These are phyloP conservation scores for Gymnopilus junonius DNA, from an alignment of 768 basidiomycete genomes.

Conservation along the genomic window DNA sequence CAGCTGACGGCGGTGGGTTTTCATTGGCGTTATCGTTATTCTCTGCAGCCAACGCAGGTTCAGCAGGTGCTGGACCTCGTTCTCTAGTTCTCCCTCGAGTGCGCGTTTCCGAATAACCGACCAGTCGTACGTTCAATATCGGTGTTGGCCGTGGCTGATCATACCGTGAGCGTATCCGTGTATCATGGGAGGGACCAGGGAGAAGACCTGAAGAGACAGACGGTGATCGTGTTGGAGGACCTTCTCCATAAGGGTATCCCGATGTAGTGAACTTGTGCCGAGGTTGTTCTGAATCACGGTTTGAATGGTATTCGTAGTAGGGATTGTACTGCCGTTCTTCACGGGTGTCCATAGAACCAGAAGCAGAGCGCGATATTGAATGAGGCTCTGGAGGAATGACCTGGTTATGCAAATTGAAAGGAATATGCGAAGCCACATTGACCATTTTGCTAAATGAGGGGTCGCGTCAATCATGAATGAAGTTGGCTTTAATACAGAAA, in stretches of 20 bases:
- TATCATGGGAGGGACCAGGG: constrained; percentile 11
- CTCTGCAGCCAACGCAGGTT: background rate
- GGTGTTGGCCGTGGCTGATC: constrained; percentile 29
- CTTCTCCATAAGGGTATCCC: constrained; percentile 4
- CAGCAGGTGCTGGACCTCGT: constrained; percentile 11
- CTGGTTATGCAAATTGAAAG: constrained; percentile 61
- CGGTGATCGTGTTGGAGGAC: constrained; percentile 13
- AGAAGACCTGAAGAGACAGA: constrained; percentile 10
- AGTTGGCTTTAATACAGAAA: constrained; percentile 9
- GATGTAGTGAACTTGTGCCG: constrained; percentile 18
- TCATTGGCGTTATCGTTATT: background rate
- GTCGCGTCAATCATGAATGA: constrained; percentile 4
- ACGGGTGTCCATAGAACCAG: constrained; percentile 24
- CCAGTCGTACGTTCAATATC: constrained; percentile 36
- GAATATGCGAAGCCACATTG: constrained; percentile 61
- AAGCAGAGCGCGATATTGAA: constrained; percentile 32
- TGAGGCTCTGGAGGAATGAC: constrained; percentile 28
- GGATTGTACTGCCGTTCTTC: constrained; percentile 21
- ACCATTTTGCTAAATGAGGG: constrained; percentile 63
- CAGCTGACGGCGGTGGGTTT: background rate
- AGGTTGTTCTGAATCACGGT: constrained; percentile 16
- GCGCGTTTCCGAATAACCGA: constrained; percentile 25
- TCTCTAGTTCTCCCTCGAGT: constrained; percentile 25
- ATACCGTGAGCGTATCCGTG: constrained; percentile 13
- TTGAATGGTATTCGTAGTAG: constrained; percentile 21